Percentiles rank a stretch among this genome's conserved stretches.
phyloP scores from a whole-genome alignment of 768 basidiomycete genomes.

The Lentinula raphanica region DNA sequence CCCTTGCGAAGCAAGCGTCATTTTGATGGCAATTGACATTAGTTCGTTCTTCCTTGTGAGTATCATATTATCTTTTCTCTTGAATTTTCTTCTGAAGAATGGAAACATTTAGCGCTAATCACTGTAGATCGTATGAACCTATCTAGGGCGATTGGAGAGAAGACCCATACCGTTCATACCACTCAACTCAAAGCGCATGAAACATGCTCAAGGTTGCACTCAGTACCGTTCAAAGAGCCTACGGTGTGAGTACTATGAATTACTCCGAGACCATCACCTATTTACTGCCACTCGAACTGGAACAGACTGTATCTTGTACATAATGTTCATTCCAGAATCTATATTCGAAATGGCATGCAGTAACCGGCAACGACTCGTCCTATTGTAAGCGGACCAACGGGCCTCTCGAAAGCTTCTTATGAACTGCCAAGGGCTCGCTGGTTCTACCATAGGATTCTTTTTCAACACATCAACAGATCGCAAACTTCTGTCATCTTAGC shows the following conservation, averaged over 20 bases:
- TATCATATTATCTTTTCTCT: too few relatives aligned
- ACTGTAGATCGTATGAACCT: background rate
- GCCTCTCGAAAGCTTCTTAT: too few relatives aligned
- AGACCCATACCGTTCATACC: conserved; percentile 6
- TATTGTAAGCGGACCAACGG: too few relatives aligned
- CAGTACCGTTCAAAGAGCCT: background rate
- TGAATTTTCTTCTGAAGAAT: too few relatives aligned
- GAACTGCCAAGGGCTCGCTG: too few relatives aligned
- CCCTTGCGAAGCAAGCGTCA: background rate
- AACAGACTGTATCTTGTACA: too few relatives aligned
- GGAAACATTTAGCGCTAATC: background rate
- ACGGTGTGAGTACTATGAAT: background rate
- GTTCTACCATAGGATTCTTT: background rate
- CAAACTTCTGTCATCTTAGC: background rate
- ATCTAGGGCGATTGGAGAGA: background rate
- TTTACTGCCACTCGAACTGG: too few relatives aligned
- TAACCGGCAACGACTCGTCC: background rate
- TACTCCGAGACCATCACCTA: background rate
- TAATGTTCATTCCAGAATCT: background rate
- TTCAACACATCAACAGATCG: background rate
- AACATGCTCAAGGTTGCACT: background rate
- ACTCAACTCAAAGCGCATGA: background rate
- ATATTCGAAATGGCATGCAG: background rate
- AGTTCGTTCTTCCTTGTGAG: too few relatives aligned
- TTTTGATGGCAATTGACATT: background rate